Conservation (phyloP, 148 eudicot species). For the Rhododendron ferrugineum region DNA sequence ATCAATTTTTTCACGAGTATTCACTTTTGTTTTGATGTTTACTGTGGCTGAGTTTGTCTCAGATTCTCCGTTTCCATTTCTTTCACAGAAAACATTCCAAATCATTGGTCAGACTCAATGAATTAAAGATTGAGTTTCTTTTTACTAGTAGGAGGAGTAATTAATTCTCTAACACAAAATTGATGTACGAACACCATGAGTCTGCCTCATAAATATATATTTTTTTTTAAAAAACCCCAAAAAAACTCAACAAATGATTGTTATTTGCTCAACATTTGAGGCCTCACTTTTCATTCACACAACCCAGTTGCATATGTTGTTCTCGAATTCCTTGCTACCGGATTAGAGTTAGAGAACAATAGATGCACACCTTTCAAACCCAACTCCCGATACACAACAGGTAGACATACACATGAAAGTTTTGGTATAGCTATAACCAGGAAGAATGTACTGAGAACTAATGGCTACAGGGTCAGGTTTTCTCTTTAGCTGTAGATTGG, state of each 20-base stretch:
- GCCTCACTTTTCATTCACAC: neutral
- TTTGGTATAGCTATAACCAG: neutral
- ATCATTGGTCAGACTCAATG: neutral
- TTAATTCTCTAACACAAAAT: neutral
- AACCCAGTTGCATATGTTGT: neutral
- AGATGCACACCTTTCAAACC: neutral
- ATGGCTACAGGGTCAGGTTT: neutral
- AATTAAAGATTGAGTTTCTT: neutral
- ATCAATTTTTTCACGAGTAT: neutral
- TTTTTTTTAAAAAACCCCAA: too few species aligned
- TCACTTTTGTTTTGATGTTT: neutral
- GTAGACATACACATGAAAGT: neutral
- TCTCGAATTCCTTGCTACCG: neutral
- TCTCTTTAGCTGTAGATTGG: neutral
- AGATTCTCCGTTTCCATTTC: neutral
- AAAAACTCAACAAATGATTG: neutral
- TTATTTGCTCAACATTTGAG: neutral
- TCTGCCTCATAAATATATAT: neutral
- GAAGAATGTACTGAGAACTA: neutral
- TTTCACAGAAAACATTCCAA: neutral
- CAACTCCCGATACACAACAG: neutral
- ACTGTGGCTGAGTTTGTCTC: neutral
- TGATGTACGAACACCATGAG: neutral
- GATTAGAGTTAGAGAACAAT: neutral
- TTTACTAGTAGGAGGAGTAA: too few species aligned